A percentile compares a stretch with the other conserved stretches of the same genome.
phyloP scores from a whole-genome alignment of 2,329 filamentous ascomycete genomes.

The Sporothrix brasiliensis region DNA sequence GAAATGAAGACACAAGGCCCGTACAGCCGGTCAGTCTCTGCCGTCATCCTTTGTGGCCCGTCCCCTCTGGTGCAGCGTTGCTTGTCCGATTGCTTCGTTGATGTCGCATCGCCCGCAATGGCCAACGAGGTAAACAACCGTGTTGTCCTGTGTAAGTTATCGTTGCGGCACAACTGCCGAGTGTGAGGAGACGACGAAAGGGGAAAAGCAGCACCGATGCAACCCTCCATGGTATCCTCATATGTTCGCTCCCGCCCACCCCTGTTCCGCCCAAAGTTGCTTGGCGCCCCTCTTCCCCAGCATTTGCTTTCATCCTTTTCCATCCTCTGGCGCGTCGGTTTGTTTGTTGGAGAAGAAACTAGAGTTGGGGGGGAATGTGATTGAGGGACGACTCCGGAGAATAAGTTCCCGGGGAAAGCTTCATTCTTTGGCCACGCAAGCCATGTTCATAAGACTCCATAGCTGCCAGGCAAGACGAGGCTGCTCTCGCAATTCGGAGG shows the following conservation, averaged over 20 bases:
- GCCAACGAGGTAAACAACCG: background rate
- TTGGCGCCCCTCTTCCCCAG: conserved; percentile 14
- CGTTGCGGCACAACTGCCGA: conserved; percentile 11
- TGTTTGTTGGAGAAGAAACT: background rate
- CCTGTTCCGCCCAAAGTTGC: background rate
- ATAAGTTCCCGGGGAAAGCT: background rate
- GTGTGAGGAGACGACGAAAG: background rate
- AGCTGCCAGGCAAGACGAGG: background rate
- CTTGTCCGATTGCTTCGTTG: background rate
- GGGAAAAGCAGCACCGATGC: background rate
- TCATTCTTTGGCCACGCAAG: background rate
- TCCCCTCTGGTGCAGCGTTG: background rate
- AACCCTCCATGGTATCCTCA: background rate
- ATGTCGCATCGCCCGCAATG: background rate
- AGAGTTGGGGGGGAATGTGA: background rate
- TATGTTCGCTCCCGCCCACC: background rate
- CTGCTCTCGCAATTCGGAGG: background rate
- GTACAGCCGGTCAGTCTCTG: background rate
- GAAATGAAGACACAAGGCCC: background rate
- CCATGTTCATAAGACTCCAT: background rate
- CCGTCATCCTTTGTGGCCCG: background rate
- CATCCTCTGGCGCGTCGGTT: background rate
- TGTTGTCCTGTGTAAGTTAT: background rate
- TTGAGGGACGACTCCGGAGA: background rate
- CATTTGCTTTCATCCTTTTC: background rate